Evolutionary conservation across 192 early-diverging fungal species (phyloP), one percentile per base, ranked within the genome.

Genomic region (Backusella tuberculispora): DNA sequence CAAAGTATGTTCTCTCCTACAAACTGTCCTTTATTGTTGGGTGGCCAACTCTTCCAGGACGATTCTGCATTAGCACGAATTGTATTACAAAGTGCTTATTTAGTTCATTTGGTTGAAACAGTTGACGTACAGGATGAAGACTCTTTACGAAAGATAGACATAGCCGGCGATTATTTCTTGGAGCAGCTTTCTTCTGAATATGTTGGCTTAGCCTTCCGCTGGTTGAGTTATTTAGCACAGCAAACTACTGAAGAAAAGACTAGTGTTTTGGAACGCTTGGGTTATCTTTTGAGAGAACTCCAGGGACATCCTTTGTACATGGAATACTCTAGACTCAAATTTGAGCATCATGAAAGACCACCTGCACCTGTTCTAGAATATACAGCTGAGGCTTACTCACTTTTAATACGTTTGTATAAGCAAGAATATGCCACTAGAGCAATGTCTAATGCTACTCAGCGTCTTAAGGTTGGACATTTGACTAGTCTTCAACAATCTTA

Each of bases 21-120:
- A 9, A 86, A 83, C 65, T 87, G 63, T 41, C 88, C 88, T 26
- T 69, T 80, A 19, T 50, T 88, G 26, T 74, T 86, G 17, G 83
- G 82, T 24, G 90, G 90, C n/a, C 50, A 56, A 38, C 73, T 89
- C 60, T 84, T 86, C 29, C 78, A 85, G 7, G 83, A 89, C 38
- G 86, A 92, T 29, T 88, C 91, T 60, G 70, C 63, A 34, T 69
- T 92, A 64, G 86, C 88, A 0, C 85, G 76, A 0, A 74, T 91
- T 7, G 74, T 84, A 5, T 56, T 88, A 21, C 87, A 90, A 66
- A 85, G 88, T 45, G 85, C 90, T 7, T 85, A 87, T 45, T 45
- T 90, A 0, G 78, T 86, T 68, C 74, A 83, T 37, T 43, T 88
- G 6, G 53, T 88, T 5, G 74, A 84, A 2, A 63, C 73, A 50